Evolutionary conservation across 352 stramenopile species (phyloP).

Genomic region (Globisporangium acanthophoron): DNA sequence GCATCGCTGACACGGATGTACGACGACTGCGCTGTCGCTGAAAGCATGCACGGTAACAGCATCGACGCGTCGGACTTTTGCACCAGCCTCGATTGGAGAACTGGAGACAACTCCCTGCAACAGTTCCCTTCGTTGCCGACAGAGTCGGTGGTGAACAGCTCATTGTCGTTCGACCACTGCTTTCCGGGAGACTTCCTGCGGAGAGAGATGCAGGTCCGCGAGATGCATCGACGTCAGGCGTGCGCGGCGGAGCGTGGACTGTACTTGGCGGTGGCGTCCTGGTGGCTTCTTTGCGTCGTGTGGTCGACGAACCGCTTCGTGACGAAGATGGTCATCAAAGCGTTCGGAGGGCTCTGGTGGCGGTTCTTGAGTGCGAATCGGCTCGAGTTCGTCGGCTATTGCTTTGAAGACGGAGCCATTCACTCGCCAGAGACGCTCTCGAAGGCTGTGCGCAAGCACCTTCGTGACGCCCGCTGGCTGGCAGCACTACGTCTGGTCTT

Average conservation of each 20-base stretch:
- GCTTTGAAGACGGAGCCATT: slow-evolving; percentile 42
- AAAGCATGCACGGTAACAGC: background rate
- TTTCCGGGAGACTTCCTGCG: background rate
- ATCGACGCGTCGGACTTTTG: background rate
- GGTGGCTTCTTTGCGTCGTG: slow-evolving; percentile 58
- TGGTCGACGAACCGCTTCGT: slow-evolving; percentile 37
- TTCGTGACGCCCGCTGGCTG: slow-evolving; percentile 38
- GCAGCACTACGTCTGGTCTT: slow-evolving; percentile 21
- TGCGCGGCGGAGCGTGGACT: slow-evolving; percentile 54
- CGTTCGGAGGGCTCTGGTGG: slow-evolving; percentile 44
- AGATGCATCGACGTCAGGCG: slow-evolving; percentile 30
- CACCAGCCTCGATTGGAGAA: background rate
- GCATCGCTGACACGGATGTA: slow-evolving; percentile 2
- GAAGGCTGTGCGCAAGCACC: slow-evolving; percentile 27
- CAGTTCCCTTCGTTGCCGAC: background rate
- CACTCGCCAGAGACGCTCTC: slow-evolving; percentile 24
- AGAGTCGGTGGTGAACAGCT: background rate
- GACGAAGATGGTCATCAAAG: slow-evolving; percentile 40
- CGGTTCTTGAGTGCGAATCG: slow-evolving; percentile 44
- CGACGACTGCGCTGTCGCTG: slow-evolving; percentile 1
- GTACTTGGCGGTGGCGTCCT: slow-evolving; percentile 53
- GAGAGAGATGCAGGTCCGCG: slow-evolving; percentile 8
- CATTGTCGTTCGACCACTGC: slow-evolving; percentile 3
- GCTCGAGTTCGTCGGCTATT: slow-evolving; percentile 53
- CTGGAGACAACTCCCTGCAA: background rate